Evolutionary conservation across 768 basidiomycete species (phyloP).

Genomic region (Kwoniella dendrophila): DNA sequence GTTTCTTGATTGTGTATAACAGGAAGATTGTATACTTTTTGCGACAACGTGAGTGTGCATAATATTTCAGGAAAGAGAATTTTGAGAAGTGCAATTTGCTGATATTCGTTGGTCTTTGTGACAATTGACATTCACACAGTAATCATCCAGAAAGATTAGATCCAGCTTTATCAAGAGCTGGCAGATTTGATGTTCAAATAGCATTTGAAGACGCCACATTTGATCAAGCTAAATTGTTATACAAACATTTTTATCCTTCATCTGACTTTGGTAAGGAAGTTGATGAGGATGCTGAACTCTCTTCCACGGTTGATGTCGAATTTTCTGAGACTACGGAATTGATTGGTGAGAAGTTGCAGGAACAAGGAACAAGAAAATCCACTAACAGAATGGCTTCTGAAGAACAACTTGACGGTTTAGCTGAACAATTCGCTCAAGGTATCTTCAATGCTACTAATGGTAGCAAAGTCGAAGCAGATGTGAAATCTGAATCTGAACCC

Average conservation of each 20-base stretch:
- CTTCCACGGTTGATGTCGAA: too few species aligned
- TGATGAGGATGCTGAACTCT: too few species aligned
- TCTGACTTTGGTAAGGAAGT: slow-evolving; percentile 20
- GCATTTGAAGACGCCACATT: slow-evolving; percentile 79
- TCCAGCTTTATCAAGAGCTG: slow-evolving; percentile 83
- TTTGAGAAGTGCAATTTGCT: background rate
- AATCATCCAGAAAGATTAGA: slow-evolving; percentile 91
- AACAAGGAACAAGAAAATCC: too few species aligned
- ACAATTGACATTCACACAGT: slow-evolving; percentile 55
- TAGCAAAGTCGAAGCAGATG: background rate
- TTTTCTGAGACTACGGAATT: too few species aligned
- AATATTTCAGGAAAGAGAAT: background rate
- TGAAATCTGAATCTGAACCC: background rate
- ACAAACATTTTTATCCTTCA: slow-evolving; percentile 52
- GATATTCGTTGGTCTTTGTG: background rate
- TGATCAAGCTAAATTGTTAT: slow-evolving; percentile 59
- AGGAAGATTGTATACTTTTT: slow-evolving; percentile 81
- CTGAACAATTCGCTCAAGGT: slow-evolving; percentile 18
- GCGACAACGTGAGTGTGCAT: slow-evolving; percentile 65
- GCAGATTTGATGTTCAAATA: slow-evolving; percentile 82
- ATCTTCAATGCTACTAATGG: background rate
- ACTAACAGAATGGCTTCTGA: too few species aligned
- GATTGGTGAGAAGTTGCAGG: too few species aligned
- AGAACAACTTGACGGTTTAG: slow-evolving; percentile 15
- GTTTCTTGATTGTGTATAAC: background rate